These are phyloP conservation scores for Arthroderma uncinatum DNA, from an alignment of 2,329 filamentous ascomycete species.

Conservation along the genomic window DNA sequence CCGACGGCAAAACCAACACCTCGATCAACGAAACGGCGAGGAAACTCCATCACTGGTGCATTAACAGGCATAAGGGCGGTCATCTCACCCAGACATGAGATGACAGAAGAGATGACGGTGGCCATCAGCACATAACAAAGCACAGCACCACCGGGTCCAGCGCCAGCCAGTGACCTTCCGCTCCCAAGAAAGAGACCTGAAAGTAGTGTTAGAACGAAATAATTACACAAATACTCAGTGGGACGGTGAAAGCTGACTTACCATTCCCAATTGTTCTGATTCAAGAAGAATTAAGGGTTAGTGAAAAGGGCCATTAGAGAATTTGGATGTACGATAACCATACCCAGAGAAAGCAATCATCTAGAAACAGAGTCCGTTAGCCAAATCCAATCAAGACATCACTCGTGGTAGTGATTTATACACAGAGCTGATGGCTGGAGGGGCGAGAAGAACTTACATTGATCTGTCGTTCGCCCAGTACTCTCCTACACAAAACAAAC, in stretches of 20 bases:
- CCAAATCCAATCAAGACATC: neutral
- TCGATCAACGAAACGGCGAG: slow-evolving; percentile 32
- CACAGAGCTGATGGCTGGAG: neutral
- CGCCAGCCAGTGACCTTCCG: slow-evolving; percentile 31
- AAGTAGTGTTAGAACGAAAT: slow-evolving; percentile 2
- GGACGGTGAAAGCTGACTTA: slow-evolving; percentile 12
- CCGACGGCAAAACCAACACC: slow-evolving; percentile 37
- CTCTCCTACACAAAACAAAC: slow-evolving; percentile 24
- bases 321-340: slow-evolving; percentile 7
- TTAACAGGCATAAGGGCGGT: slow-evolving; percentile 33
- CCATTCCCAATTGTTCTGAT: slow-evolving; percentile 33
- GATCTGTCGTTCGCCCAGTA: slow-evolving; percentile 33
- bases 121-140: slow-evolving; percentile 35
- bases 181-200: slow-evolving; percentile 33
- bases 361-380: slow-evolving; percentile 16
- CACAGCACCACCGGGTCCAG: slow-evolving; percentile 33
- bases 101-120: slow-evolving; percentile 34
- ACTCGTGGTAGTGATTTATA: neutral
- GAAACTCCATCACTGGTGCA: slow-evolving; percentile 33
- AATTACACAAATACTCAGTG: neutral
- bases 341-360: slow-evolving; percentile 39
- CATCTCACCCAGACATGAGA: slow-evolving; percentile 37
- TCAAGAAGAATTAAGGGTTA: neutral
- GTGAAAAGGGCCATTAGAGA: neutral
- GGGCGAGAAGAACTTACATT: slow-evolving; percentile 19